These are phyloP conservation scores for Rhizopus microsporus DNA, from an alignment of 371 early-diverging fungal genomes.

Conservation along the genomic window DNA sequence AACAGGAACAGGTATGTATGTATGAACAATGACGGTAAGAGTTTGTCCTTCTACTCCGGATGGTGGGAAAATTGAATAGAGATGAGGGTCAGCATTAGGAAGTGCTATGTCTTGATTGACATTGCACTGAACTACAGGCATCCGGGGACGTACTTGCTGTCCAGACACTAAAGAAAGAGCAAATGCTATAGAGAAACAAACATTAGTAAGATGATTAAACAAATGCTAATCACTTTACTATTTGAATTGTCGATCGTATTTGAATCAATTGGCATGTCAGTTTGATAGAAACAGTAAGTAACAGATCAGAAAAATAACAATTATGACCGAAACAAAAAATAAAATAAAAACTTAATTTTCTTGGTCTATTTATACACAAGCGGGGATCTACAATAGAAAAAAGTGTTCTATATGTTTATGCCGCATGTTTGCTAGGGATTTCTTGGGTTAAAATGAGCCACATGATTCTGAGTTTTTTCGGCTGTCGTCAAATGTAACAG, in stretches of 20 bases:
- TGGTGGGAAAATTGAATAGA: neutral
- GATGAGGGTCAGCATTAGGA: neutral
- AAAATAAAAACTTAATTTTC: neutral
- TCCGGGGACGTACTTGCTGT: constrained; percentile 2
- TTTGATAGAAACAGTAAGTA: neutral
- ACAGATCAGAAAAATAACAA: neutral
- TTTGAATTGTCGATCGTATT: neutral
- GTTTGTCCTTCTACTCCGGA: neutral
- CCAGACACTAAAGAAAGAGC: constrained; percentile 1
- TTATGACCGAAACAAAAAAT: constrained; percentile 1
- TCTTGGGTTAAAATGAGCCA: too few species aligned
- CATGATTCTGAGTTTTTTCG: too few species aligned
- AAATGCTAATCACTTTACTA: neutral
- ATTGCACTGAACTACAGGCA: neutral
- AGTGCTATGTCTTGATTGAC: neutral
- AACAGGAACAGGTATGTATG: neutral
- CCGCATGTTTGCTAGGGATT: too few species aligned
- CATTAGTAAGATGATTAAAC: neutral
- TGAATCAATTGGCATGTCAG: neutral
- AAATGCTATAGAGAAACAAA: neutral
- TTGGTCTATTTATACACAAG: constrained; percentile 3
- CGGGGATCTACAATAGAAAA: constrained; percentile 5
- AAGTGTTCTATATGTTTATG: neutral
- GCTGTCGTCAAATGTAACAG: too few species aligned
- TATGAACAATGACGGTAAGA: neutral